Evolutionary conservation across 768 basidiomycete species (phyloP), one percentile per base, ranked within the genome.

Genomic region (Tremella fuciformis): DNA sequence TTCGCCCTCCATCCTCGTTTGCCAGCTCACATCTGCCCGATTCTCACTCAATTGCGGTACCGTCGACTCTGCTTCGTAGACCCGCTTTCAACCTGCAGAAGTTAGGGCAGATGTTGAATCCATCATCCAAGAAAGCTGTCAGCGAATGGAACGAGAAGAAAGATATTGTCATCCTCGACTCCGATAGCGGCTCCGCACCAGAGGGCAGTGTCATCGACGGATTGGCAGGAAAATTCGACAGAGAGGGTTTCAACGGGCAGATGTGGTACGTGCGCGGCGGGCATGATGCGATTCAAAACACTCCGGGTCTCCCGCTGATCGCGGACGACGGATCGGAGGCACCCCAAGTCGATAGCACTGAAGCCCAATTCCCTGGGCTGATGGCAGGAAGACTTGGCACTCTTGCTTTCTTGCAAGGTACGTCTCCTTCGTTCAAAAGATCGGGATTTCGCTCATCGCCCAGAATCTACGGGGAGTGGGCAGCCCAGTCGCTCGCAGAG

Each of bases 21-120:
- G 77, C 84, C 6, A 70, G 82, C 8, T 84, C 85, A 21, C 86
- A 91, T 50, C 66, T 96, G 26, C 82, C 82, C 40, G 68, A 77
- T 49, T 86, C 91, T 8, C 79, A 96, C 53, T 90, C 90, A 49
- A 83, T 98, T 62, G 89, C 88, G 48, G 88, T 96, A 4, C 93
- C 94, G 1, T 91, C 93, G 2, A 97, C 92, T 0, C 86, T 97
- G 19, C 86, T 98, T 73, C 91, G 91, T 63, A 86, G 93, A 0
- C 91, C 91, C 1, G 81, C 86, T 2, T 94, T 91, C 79, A 86
- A 88, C 24, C 82, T 94, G 8, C 80, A 84, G 41, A 85, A 85
- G 41, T 82, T 98, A 24, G 79, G 83, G 7, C 84, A 84, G 24
- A 92, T 93, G 87, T 82, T 98, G n/a, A 83, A 87, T 8, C 83